phyloP scores from a whole-genome alignment of 1,139 yeast genomes.

The Lodderomyces theae region DNA sequence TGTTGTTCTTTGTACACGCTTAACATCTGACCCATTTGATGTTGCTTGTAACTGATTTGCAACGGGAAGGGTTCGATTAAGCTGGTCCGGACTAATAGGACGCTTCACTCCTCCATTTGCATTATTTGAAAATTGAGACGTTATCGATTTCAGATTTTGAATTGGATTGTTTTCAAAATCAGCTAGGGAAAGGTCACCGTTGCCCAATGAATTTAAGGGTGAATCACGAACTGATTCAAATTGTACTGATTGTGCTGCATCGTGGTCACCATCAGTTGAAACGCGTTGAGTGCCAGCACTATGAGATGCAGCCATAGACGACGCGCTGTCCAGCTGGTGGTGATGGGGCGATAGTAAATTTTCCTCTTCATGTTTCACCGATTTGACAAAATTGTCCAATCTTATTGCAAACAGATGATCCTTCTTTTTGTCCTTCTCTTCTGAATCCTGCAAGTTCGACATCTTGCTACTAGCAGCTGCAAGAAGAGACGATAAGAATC shows the following conservation, averaged over 20 bases:
- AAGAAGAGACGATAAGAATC: slow-evolving; percentile 28
- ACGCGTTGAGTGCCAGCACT: slow-evolving; percentile 5
- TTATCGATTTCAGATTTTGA: slow-evolving; percentile 6
- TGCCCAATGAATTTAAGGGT: slow-evolving; percentile 64
- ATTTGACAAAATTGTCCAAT: slow-evolving; percentile 20
- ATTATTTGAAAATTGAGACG: slow-evolving; percentile 15
- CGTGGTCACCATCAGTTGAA: not conserved
- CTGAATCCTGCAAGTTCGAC: slow-evolving; percentile 7
- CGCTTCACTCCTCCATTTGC: slow-evolving; percentile 14
- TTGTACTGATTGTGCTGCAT: slow-evolving; percentile 25
- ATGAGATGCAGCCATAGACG: slow-evolving; percentile 6
- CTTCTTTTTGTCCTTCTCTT: slow-evolving; percentile 14
- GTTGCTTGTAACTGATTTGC: slow-evolving; percentile 11
- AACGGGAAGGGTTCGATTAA: slow-evolving; percentile 18
- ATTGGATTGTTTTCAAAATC: slow-evolving; percentile 36
- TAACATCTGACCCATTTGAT: slow-evolving; percentile 11
- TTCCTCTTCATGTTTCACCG: slow-evolving; percentile 14
- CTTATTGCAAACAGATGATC: slow-evolving; percentile 19
- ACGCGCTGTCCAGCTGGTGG: slow-evolving; percentile 1
- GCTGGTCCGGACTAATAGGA: slow-evolving; percentile 21
- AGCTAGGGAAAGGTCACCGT: slow-evolving; percentile 65
- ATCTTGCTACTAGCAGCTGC: slow-evolving; percentile 29
- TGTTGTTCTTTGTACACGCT: slow-evolving; percentile 22
- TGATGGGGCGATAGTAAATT: not conserved
- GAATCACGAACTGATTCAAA: slow-evolving; percentile 60